phyloP scores from a whole-genome alignment of 140 eudicot species.

The Stevia rebaudiana region DNA sequence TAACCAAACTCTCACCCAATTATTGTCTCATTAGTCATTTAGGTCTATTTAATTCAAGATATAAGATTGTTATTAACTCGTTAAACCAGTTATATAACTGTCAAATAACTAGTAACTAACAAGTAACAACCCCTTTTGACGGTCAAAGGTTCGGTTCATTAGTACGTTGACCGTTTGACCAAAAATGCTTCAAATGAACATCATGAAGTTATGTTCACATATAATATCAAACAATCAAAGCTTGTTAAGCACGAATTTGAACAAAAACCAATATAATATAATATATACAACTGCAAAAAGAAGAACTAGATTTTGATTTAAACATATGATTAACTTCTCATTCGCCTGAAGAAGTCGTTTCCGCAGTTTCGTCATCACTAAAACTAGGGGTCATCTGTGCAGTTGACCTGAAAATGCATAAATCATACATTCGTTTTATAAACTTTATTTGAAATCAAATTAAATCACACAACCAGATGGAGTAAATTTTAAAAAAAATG shows the following conservation, averaged over 20 bases:
- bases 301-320: conserved; percentile 12
- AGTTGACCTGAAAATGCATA: conserved; percentile 39
- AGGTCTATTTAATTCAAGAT: background rate
- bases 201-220: conserved; percentile 11
- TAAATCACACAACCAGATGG: background rate
- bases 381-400: conserved; percentile 59
- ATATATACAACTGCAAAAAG: conserved; percentile 29
- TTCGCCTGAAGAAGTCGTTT: conserved; percentile 58
- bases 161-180: background rate
- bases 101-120: background rate
- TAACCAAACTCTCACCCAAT: conserved; percentile 18
- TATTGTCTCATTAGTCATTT: conserved; percentile 1
- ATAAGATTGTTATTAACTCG: background rate
- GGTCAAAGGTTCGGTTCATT: background rate
- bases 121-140: background rate
- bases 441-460: too few species aligned
- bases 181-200: conserved; percentile 8
- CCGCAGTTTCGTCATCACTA: conserved; percentile 82
- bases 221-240: background rate
- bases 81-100: background rate
- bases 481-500: background rate
- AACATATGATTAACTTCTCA: conserved; percentile 24
- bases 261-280: conserved; percentile 27
- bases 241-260: background rate
- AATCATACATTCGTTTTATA: background rate